phyloP scores from a whole-genome alignment of 345 rosid genomes.

The Syzygium aromaticum region DNA sequence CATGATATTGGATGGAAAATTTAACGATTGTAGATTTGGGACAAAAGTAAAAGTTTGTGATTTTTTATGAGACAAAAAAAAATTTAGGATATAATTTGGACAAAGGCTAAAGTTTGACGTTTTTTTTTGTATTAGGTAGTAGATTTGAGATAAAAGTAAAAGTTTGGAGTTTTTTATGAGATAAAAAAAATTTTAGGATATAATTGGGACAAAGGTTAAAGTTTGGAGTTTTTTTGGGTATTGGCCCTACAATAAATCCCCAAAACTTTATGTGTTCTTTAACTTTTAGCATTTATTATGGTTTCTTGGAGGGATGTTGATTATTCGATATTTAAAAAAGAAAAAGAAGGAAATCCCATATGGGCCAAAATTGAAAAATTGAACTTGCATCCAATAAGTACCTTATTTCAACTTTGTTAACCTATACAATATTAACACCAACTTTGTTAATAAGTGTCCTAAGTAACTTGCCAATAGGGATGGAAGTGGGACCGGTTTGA shows the following conservation, averaged over 20 bases:
- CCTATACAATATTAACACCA: neutral
- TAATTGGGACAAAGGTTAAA: too few relatives aligned
- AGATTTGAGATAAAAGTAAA: too few relatives aligned
- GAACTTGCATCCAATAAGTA: neutral
- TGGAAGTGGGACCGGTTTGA: neutral
- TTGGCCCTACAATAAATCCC: neutral
- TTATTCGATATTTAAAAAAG: neutral
- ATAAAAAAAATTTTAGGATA: too few relatives aligned
- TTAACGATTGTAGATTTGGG: too few relatives aligned
- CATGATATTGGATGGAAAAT: too few relatives aligned
- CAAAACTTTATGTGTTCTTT: neutral
- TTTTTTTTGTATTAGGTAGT: too few relatives aligned
- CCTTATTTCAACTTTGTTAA: neutral
- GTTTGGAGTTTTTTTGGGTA: too few relatives aligned
- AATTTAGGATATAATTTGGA: too few relatives aligned
- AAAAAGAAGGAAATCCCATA: neutral
- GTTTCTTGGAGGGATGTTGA: neutral
- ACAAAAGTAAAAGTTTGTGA: too few relatives aligned
- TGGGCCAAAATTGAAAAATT: neutral
- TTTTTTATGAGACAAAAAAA: too few relatives aligned
- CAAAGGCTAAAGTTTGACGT: too few relatives aligned
- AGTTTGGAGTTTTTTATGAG: too few relatives aligned
- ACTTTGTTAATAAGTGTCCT: neutral
- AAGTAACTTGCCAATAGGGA: neutral
- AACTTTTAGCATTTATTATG: neutral